A percentile compares a stretch with the other conserved stretches of the same genome.
phyloP scores from a whole-genome alignment of 768 basidiomycete genomes.

The Saitozyma sp. region DNA sequence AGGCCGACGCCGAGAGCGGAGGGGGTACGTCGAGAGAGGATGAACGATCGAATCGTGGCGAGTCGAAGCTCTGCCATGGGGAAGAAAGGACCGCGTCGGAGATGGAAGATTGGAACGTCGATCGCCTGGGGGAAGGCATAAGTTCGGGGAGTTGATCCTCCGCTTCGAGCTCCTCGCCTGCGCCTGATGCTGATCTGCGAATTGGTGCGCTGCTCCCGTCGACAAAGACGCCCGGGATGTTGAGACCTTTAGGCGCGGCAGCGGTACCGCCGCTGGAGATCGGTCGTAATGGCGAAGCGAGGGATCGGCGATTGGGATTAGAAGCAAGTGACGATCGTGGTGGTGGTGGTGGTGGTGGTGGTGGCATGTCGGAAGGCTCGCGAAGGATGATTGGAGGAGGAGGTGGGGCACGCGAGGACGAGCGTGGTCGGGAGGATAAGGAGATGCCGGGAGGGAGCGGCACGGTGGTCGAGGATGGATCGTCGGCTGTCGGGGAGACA shows the following conservation, averaged over 20 bases:
- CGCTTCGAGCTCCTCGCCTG: conserved; percentile 10
- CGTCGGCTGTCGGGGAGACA: background rate
- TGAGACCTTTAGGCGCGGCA: conserved; percentile 1
- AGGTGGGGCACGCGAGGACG: conserved; percentile 21
- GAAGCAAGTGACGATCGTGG: background rate
- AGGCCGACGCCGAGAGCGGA: conserved; percentile 4
- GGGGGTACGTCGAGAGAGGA: conserved; percentile 1
- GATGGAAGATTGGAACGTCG: conserved; percentile 3
- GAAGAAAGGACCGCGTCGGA: conserved; percentile 2
- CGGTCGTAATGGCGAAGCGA: background rate
- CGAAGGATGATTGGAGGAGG: conserved; percentile 41
- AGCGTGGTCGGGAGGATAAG: background rate
- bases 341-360: background rate
- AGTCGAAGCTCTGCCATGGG: conserved; percentile 20
- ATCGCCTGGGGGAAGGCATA: conserved; percentile 12
- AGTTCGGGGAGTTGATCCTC: conserved; percentile 17
- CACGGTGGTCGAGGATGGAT: too few relatives aligned
- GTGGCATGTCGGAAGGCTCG: background rate
- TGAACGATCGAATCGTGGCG: conserved; percentile 1
- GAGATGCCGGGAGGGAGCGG: too few relatives aligned
- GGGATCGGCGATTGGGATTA: background rate
- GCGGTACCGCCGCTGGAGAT: background rate
- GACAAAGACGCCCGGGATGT: conserved; percentile 4
- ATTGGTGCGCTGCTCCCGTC: background rate
- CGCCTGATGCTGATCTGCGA: background rate